Conservation (phyloP, 345 rosid genomes). For the Turnera subulata region DNA sequence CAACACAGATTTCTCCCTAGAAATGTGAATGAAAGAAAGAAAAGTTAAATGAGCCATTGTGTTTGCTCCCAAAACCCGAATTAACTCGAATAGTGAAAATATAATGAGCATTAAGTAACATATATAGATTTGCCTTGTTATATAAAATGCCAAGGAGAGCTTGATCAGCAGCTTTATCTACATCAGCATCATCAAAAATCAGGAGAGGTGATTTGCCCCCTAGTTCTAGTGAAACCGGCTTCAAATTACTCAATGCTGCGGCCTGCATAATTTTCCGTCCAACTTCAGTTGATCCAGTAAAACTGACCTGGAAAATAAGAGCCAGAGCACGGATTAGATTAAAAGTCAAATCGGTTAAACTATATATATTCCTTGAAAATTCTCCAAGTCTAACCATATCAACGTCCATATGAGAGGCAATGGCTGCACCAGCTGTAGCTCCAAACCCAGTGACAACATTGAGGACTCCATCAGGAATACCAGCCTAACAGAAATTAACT, state of each 20-base stretch:
- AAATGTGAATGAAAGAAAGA: too few species aligned
- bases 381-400: slow-evolving; percentile 42
- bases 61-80: too few species aligned
- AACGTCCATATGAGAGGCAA: slow-evolving; percentile 73
- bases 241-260: slow-evolving; percentile 74
- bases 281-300: slow-evolving; percentile 83
- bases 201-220: slow-evolving; percentile 91
- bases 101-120: not conserved
- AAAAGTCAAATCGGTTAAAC: too few species aligned
- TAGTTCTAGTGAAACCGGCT: slow-evolving; percentile 64
- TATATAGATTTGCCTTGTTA: slow-evolving; percentile 50
- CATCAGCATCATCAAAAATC: slow-evolving; percentile 75
- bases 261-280: slow-evolving; percentile 75
- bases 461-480: slow-evolving; percentile 78
- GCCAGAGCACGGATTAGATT: not conserved
- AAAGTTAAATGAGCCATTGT: too few species aligned
- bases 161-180: slow-evolving; percentile 48
- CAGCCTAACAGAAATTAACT: slow-evolving; percentile 42
- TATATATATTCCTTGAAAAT: too few species aligned
- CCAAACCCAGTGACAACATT: slow-evolving; percentile 76
- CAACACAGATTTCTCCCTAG: slow-evolving; percentile 75
- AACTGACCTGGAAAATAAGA: slow-evolving; percentile 49
- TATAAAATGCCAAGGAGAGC: slow-evolving; percentile 47
- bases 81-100: too few species aligned
- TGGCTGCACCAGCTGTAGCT: slow-evolving; percentile 70